A percentile compares a stretch with the other conserved stretches of the same genome.
These are phyloP conservation scores for Strobilomyces dryophilus DNA, from an alignment of 768 basidiomycete genomes.

Conservation along the genomic window DNA sequence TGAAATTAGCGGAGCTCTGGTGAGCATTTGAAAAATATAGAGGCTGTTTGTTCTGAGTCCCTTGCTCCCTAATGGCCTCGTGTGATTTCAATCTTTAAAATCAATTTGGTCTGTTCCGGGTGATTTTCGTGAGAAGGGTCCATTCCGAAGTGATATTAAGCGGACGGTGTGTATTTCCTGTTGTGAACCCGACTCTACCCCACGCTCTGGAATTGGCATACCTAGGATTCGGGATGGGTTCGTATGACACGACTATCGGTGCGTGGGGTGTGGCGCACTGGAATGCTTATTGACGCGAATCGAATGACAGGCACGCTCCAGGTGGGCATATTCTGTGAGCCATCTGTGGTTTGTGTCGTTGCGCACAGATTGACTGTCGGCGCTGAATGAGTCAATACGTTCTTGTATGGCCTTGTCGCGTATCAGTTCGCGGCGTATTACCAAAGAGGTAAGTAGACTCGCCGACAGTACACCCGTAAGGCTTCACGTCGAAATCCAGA, in stretches of 20 bases:
- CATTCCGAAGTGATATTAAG: background rate
- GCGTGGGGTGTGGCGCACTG: background rate
- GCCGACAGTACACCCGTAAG: background rate
- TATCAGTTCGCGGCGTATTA: background rate
- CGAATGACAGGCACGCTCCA: background rate
- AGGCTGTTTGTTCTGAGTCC: background rate
- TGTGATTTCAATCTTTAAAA: too few species aligned
- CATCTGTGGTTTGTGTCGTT: background rate
- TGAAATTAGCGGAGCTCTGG: too few species aligned
- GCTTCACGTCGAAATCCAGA: background rate
- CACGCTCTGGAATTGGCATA: background rate
- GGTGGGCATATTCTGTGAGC: background rate
- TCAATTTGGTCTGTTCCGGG: too few species aligned
- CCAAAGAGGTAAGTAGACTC: constrained; percentile 16
- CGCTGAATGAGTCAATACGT: background rate
- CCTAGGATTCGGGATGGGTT: background rate
- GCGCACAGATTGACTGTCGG: background rate
- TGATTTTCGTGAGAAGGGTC: too few species aligned
- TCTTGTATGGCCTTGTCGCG: background rate
- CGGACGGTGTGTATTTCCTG: background rate
- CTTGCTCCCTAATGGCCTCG: too few species aligned
- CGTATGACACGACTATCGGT: background rate
- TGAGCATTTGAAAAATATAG: background rate
- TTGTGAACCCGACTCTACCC: too few species aligned
- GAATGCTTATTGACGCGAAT: background rate